Evolutionary conservation across 2,329 filamentous ascomycete species (phyloP).

Genomic region (Samsoniella hepiali): DNA sequence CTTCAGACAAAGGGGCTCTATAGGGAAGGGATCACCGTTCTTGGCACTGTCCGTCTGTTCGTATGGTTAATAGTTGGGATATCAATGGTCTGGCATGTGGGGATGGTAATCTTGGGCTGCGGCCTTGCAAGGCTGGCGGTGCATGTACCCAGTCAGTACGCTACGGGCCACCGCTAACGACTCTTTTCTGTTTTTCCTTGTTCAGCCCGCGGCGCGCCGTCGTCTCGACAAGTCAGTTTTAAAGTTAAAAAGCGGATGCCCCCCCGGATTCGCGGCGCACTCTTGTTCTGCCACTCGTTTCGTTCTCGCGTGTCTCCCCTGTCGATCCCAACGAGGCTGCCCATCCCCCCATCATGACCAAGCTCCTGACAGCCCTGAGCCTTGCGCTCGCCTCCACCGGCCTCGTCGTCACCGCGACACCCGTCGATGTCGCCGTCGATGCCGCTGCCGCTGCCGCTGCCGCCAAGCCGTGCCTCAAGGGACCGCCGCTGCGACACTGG

Average conservation of each 20-base stretch:
- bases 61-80: conserved; percentile 9
- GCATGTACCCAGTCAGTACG: neutral
- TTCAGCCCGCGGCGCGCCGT: neutral
- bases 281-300: neutral
- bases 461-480: conserved; percentile 19
- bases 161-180: neutral
- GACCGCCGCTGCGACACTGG: conserved; percentile 33
- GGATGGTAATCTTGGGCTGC: conserved; percentile 8
- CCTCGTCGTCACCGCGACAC: conserved; percentile 6
- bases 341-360: conserved; percentile 6
- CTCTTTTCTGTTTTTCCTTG: neutral
- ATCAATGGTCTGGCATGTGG: conserved; percentile 12
- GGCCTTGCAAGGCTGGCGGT: conserved; percentile 8
- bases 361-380: conserved; percentile 11
- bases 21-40: conserved; percentile 6
- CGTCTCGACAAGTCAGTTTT: neutral
- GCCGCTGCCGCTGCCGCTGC: neutral
- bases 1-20: neutral
- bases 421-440: neutral
- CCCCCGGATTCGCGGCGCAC: neutral
- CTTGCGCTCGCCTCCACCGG: conserved; percentile 13
- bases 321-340: neutral
- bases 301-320: neutral
- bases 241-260: conserved; percentile 5
- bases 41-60: neutral